Evolutionary conservation across 305 asterid species (phyloP).

Genomic region (Nicotiana rustica): DNA sequence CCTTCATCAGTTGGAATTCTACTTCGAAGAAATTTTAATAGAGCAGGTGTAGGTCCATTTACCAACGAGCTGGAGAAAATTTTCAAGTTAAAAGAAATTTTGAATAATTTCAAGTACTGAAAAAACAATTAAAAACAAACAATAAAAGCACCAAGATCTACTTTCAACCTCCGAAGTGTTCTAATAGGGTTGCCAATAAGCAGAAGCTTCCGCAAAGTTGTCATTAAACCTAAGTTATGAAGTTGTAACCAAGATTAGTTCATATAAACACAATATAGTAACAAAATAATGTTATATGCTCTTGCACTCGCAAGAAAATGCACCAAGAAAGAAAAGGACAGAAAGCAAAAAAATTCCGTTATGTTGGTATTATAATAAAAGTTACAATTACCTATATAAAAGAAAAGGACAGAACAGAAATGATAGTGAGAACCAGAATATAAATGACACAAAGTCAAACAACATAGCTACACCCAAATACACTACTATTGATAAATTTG

Average conservation of each 20-base stretch:
- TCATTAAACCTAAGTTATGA: slow-evolving; percentile 76
- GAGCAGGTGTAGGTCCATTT: slow-evolving; percentile 87
- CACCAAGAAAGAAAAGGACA: neutral
- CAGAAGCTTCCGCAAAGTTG: slow-evolving; percentile 88
- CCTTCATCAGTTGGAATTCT: slow-evolving; percentile 95
- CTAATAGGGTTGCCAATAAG: slow-evolving; percentile 92
- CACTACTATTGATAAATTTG: neutral
- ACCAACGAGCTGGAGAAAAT: slow-evolving; percentile 76
- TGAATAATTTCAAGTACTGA: neutral
- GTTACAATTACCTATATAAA: neutral
- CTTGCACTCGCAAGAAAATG: slow-evolving; percentile 3
- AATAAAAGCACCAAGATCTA: slow-evolving; percentile 33
- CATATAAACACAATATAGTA: neutral
- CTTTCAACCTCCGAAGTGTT: slow-evolving; percentile 88
- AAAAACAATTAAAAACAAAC: slow-evolving; percentile 11
- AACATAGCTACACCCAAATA: slow-evolving; percentile 14
- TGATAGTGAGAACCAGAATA: slow-evolving; percentile 1
- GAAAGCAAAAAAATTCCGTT: neutral
- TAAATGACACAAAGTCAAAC: neutral
- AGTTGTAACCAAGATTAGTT: slow-evolving; percentile 46
- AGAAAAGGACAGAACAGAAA: neutral
- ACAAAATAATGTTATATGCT: neutral
- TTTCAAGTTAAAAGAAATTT: slow-evolving; percentile 21
- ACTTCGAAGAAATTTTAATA: slow-evolving; percentile 83
- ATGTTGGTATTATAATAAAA: neutral